Conservation (phyloP, 306 rosid species). For the Acacia melanoxylon region DNA sequence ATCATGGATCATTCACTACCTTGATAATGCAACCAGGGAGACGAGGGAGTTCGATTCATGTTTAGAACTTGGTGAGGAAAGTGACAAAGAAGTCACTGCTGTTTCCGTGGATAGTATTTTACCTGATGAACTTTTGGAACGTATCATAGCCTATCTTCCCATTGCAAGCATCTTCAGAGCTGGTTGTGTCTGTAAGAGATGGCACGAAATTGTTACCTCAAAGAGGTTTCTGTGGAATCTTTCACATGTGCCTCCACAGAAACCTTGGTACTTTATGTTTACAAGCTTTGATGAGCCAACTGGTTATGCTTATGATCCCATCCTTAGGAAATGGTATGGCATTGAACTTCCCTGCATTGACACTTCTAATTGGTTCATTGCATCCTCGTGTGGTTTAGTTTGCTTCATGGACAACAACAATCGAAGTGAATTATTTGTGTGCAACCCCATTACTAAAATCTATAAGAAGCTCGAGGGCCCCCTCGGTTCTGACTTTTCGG, state of each 20-base stretch:
- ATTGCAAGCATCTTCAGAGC: slow-evolving; percentile 83
- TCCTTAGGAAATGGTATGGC: slow-evolving; percentile 84
- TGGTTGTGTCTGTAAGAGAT: slow-evolving; percentile 79
- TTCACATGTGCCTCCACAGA: slow-evolving; percentile 56
- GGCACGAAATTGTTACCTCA: slow-evolving; percentile 76
- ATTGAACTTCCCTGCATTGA: slow-evolving; percentile 75
- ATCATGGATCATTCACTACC: slow-evolving; percentile 68
- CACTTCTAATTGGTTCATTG: slow-evolving; percentile 61
- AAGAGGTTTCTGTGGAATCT: slow-evolving; percentile 68
- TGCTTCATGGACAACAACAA: slow-evolving; percentile 87
- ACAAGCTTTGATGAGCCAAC: slow-evolving; percentile 72
- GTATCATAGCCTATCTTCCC: slow-evolving; percentile 82
- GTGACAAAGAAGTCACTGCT: slow-evolving; percentile 50
- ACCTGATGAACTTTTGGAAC: slow-evolving; percentile 89
- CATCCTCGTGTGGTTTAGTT: slow-evolving; percentile 79
- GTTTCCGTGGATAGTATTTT: slow-evolving; percentile 62
- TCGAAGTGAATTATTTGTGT: slow-evolving; percentile 58
- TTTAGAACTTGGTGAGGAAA: slow-evolving; percentile 61
- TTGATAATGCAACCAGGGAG: slow-evolving; percentile 49
- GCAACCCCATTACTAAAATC: slow-evolving; percentile 77
- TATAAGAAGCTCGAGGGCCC: slow-evolving; percentile 69
- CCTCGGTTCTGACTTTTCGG: slow-evolving; percentile 57
- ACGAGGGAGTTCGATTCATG: slow-evolving; percentile 50
- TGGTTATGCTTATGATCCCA: slow-evolving; percentile 77
- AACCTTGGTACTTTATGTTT: slow-evolving; percentile 98